phyloP scores from a whole-genome alignment of 1,284 basidiomycete genomes.

The Cystobasidiaceae sp. region DNA sequence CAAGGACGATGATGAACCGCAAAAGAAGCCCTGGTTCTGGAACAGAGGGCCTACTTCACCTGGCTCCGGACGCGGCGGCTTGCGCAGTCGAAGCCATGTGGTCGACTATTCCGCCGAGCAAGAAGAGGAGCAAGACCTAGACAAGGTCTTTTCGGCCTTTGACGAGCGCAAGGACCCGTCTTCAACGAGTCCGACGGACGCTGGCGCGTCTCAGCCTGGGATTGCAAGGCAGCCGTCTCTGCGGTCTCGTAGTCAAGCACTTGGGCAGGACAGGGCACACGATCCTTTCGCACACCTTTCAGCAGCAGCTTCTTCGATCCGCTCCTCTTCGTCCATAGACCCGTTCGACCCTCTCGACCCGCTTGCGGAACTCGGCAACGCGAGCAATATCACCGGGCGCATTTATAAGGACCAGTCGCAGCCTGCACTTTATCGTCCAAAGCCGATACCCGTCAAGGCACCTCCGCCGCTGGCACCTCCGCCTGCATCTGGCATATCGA shows the following conservation, averaged over 20 bases:
- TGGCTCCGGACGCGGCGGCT: neutral
- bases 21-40: slow-evolving; percentile 6
- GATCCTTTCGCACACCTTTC: slow-evolving; percentile 17
- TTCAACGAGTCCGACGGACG: neutral
- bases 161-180: no score
- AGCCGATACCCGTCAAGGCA: neutral
- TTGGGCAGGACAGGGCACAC: no score
- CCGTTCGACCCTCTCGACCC: slow-evolving; percentile 23
- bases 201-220: no score
- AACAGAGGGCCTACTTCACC: neutral
- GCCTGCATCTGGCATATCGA: neutral
- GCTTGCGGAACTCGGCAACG: neutral
- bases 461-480: neutral
- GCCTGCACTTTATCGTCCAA: neutral
- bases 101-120: slow-evolving; percentile 17
- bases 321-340: slow-evolving; percentile 6
- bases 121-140: slow-evolving; percentile 20
- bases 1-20: slow-evolving; percentile 12
- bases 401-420: slow-evolving; percentile 3
- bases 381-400: neutral
- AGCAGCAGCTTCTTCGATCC: slow-evolving; percentile 12
- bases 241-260: no score
- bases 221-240: neutral
- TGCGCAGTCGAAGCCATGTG: neutral
- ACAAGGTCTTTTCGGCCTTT: slow-evolving; percentile 19